phyloP scores from a whole-genome alignment of 805 yeast genomes.

The Pichia nakasei region DNA sequence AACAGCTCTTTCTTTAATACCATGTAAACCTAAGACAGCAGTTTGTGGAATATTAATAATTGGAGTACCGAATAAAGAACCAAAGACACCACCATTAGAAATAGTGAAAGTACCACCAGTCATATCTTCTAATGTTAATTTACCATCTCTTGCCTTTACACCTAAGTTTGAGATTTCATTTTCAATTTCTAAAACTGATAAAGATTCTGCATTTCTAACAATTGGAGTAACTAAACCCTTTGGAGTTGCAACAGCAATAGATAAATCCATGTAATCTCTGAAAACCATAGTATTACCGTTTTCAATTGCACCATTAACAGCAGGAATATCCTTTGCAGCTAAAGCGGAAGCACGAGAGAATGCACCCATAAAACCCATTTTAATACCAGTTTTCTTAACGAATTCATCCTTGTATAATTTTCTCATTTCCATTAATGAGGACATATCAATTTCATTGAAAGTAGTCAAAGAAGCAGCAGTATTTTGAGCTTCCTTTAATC shows the following conservation, averaged over 20 bases:
- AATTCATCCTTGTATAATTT: slow-evolving; percentile 95
- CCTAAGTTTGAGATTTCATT: slow-evolving; percentile 75
- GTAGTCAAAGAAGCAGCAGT: slow-evolving; percentile 97
- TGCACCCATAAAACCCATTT: slow-evolving; percentile 98
- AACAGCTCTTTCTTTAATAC: slow-evolving; percentile 95
- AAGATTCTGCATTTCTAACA: slow-evolving; percentile 91
- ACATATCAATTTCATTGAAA: slow-evolving; percentile 97
- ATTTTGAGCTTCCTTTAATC: slow-evolving; percentile 98
- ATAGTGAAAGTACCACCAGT: slow-evolving; percentile 99
- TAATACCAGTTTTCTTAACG: slow-evolving; percentile 85
- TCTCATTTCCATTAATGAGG: slow-evolving; percentile 85
- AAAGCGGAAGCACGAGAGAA: slow-evolving; percentile 88
- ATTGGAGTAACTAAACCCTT: slow-evolving; percentile 98
- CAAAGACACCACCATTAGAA: slow-evolving; percentile 98
- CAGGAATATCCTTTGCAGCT: slow-evolving; percentile 92
- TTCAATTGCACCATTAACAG: slow-evolving; percentile 92
- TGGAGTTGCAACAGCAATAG: slow-evolving; percentile 97
- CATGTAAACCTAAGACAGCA: slow-evolving; percentile 95
- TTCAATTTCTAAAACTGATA: slow-evolving; percentile 83
- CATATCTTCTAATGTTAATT: slow-evolving; percentile 96
- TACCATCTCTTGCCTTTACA: slow-evolving; percentile 92
- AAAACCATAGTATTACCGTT: slow-evolving; percentile 85
- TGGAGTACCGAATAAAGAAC: slow-evolving; percentile 96
- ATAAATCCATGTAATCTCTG: slow-evolving; percentile 93
- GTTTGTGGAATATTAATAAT: slow-evolving; percentile 98